Evolutionary conservation across 192 early-diverging fungal genomes (phyloP).

Genomic region (Coemansia sp.): DNA sequence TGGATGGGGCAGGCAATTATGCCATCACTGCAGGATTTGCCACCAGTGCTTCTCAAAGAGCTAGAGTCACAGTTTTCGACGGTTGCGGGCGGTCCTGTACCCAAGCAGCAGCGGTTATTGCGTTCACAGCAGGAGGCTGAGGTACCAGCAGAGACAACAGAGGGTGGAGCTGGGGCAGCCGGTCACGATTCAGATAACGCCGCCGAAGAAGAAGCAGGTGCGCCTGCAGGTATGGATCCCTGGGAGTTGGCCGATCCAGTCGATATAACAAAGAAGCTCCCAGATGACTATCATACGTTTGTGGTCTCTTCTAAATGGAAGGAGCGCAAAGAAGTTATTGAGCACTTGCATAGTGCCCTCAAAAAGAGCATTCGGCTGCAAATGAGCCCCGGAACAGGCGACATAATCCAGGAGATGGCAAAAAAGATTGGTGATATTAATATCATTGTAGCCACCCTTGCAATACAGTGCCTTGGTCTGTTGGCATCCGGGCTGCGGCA

Average conservation of each 20-base stretch:
- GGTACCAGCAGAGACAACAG: conserved; percentile 46
- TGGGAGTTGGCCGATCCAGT: conserved; percentile 88
- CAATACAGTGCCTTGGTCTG: conserved; percentile 79
- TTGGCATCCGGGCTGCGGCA: conserved; percentile 76
- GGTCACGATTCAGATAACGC: conserved; percentile 32
- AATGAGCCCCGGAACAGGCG: conserved; percentile 58
- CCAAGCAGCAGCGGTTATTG: conserved; percentile 65
- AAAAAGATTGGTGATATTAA: conserved; percentile 90
- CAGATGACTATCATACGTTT: conserved; percentile 70
- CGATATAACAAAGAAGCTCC: conserved; percentile 84
- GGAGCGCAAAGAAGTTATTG: conserved; percentile 91
- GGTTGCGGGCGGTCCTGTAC: conserved; percentile 59
- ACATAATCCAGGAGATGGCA: conserved; percentile 76
- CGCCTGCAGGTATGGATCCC: conserved; percentile 62
- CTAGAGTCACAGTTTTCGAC: conserved; percentile 80
- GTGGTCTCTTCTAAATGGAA: conserved; percentile 86
- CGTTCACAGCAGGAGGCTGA: conserved; percentile 74
- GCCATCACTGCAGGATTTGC: conserved; percentile 77
- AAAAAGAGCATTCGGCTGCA: conserved; percentile 44
- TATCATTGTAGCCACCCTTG: conserved; percentile 74
- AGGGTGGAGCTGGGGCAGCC: conserved; percentile 27
- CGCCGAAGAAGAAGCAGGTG: conserved; percentile 55
- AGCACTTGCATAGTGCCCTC: conserved; percentile 57
- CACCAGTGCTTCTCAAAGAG: conserved; percentile 94
- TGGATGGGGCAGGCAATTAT: conserved; percentile 88